A percentile compares a stretch with the other conserved stretches of the same genome.
Evolutionary conservation across 73 alveolate species (phyloP).

Genomic region (Durusdinium trenchii): DNA sequence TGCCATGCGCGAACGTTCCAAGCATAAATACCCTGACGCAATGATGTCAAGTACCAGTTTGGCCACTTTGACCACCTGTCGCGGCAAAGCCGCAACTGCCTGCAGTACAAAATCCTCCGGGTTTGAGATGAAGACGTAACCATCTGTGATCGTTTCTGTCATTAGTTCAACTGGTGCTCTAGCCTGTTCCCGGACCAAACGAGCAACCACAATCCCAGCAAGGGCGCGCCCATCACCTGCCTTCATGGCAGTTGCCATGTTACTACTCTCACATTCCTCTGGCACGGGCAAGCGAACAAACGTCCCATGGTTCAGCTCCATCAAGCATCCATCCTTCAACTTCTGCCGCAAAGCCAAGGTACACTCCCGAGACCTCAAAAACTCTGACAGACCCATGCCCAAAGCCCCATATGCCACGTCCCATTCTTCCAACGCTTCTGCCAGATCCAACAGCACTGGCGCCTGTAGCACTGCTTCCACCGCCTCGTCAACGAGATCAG

Average conservation of each 20-base stretch:
- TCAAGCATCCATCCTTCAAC: conserved; percentile 13
- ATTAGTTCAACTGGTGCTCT: neutral
- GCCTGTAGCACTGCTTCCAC: conserved; percentile 18
- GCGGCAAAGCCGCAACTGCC: conserved; percentile 77
- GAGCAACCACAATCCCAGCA: conserved; percentile 74
- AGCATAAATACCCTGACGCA: conserved; percentile 72
- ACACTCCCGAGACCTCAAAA: conserved; percentile 58
- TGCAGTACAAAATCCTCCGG: conserved; percentile 43
- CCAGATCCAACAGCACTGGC: conserved; percentile 80
- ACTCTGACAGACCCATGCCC: conserved; percentile 15
- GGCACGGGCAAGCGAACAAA: conserved; percentile 60
- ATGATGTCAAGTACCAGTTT: conserved; percentile 12
- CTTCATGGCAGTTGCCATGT: conserved; percentile 1
- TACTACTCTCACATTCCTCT: conserved; percentile 14
- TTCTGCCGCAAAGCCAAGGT: neutral
- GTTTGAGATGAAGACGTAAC: neutral
- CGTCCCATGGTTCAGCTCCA: conserved; percentile 60
- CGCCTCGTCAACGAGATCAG: conserved; percentile 10
- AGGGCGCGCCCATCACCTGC: conserved; percentile 33
- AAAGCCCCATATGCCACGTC: conserved; percentile 7
- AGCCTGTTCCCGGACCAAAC: conserved; percentile 45
- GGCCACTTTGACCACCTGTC: neutral
- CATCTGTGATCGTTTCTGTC: neutral
- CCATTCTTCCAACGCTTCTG: conserved; percentile 70
- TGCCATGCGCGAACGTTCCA: conserved; percentile 25